Conservation (phyloP, 78 protist species). For the Isochrysis galbana region DNA sequence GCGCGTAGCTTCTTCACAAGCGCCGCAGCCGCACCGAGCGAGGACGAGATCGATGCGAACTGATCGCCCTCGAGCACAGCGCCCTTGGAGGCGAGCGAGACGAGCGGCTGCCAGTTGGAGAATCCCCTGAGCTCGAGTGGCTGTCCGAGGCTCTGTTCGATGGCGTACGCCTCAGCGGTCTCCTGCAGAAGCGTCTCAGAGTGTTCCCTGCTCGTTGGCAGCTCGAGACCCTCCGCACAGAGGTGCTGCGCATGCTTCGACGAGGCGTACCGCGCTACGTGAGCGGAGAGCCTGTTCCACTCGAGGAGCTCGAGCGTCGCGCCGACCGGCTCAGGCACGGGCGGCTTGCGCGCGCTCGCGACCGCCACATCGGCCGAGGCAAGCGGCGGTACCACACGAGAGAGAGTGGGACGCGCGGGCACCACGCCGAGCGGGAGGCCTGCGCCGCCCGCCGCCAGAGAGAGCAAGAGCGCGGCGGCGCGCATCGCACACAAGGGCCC, state of each 20-base stretch:
- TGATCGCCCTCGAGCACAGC: neutral
- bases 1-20: neutral
- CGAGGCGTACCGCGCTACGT: neutral
- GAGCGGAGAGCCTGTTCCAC: conserved; percentile 6
- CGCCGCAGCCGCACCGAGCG: neutral
- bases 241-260: neutral
- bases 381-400: neutral
- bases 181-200: neutral
- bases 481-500: too few species aligned
- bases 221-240: neutral
- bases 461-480: too few species aligned
- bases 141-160: neutral
- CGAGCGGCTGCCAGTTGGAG: neutral
- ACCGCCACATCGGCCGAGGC: neutral
- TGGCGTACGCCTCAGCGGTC: neutral
- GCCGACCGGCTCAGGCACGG: neutral
- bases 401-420: neutral
- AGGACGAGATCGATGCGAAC: neutral
- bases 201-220: neutral
- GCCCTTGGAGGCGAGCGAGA: neutral
- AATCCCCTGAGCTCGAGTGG: neutral
- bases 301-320: conserved; percentile 16
- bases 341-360: neutral
- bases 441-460: too few species aligned
- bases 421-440: too few species aligned